Base-by-base conservation (phyloP, 176 grass and related monocot genomes). In the Avena eriantha region DNA sequence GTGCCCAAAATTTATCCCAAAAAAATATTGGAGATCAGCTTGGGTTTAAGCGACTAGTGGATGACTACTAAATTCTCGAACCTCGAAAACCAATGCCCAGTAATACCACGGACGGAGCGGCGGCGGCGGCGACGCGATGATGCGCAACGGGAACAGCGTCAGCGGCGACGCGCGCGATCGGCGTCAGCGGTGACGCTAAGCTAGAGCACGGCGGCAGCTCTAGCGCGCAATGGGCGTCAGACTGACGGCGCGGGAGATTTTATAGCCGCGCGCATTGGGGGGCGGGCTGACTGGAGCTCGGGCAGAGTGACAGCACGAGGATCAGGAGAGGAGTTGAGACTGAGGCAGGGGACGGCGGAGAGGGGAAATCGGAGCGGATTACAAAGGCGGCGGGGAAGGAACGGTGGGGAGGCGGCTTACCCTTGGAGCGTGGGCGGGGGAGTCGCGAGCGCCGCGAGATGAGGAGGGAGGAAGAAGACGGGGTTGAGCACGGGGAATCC, bases 381-480 rank as follows among this genome's bases (percentile, higher is more conserved):
- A 41, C 21, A 33, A 49, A 64, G 14, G 43, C 65, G 26, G 65
- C 65, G 31, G 39, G 6, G 71, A 55, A 53, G 50, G 88, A 77
- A 79, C 49, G 84, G 84, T 72, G 84, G 84, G 46, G 78, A 64
- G 31, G 65, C 50, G 23, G 71, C 85, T 91, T 91, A 91, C 89
- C 85, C 58, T 75, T 66, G 89, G 75, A 75, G 57, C 66, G 89
- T 34, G 73, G 73, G 84, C 79, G 60, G 41, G 10, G 83, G 53
- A 55, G 84, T 54, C 21, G 89, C 24, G 63, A 33, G 26, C 85
- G 56, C 56, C 89, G 75, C 51, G 34, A 39, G 71, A 10, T 0
- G 49, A 70, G 19, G 54, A 16, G 56, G 31, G 31, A 68, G 76
- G 11, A 36, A 48, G 34, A 24, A 73, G 59, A 45, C 45, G 78